Evolutionary conservation across 768 basidiomycete genomes (phyloP).

Genomic region (Mycena polygramma): DNA sequence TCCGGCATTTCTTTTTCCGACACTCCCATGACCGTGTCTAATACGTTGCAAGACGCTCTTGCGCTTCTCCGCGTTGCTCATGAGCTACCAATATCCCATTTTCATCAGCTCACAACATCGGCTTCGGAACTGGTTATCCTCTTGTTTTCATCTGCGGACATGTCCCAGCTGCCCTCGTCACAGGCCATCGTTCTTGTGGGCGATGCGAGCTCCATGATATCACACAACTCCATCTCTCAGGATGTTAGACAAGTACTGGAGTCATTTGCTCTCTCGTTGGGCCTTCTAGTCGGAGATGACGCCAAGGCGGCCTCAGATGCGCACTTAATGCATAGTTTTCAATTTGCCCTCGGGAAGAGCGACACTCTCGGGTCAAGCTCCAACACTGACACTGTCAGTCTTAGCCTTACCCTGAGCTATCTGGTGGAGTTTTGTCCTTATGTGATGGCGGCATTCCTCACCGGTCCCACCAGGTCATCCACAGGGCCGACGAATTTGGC

Average conservation of each 20-base stretch:
- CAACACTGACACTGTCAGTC: constrained; percentile 74
- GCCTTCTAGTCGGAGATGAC: constrained; percentile 75
- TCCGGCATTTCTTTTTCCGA: constrained; percentile 67
- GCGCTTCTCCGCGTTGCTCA: constrained; percentile 70
- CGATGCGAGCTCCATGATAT: constrained; percentile 68
- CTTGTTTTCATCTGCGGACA: constrained; percentile 72
- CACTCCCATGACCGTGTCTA: constrained; percentile 62
- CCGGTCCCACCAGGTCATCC: constrained; percentile 60
- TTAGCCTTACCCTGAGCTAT: constrained; percentile 71
- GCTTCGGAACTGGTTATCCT: constrained; percentile 75
- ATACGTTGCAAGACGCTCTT: constrained; percentile 72
- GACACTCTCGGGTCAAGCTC: constrained; percentile 70
- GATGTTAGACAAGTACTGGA: constrained; percentile 71
- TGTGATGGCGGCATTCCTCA: constrained; percentile 13
- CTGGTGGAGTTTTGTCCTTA: constrained; percentile 58
- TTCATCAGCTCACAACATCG: constrained; percentile 69
- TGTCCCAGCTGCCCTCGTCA: constrained; percentile 71
- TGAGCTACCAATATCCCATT: constrained; percentile 66
- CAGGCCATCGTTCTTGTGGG: constrained; percentile 66
- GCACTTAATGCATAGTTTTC: constrained; percentile 76
- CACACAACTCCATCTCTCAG: constrained; percentile 63
- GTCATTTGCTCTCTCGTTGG: constrained; percentile 68
- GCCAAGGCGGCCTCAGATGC: constrained; percentile 78
- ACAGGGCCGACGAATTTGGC: constrained; percentile 72
- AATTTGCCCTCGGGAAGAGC: constrained; percentile 68